Conservation (phyloP, 2,329 filamentous ascomycete genomes). For the Westerdykella sp. region DNA sequence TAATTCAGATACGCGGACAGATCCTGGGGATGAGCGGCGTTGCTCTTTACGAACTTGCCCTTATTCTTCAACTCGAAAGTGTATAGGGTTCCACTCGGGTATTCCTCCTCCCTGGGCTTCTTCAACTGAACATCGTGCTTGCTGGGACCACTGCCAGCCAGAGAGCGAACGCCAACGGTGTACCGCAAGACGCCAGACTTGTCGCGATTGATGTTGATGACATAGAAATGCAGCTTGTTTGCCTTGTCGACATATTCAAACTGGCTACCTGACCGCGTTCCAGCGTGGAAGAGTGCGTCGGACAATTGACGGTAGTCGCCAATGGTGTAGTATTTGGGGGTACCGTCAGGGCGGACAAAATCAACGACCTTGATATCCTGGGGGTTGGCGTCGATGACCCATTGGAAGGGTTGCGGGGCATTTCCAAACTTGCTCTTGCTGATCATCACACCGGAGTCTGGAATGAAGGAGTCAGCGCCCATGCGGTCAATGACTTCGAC, state of each 20-base stretch:
- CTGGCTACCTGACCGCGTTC: slow-evolving; percentile 47
- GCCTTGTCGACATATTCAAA: slow-evolving; percentile 46
- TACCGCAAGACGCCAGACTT: slow-evolving; percentile 44
- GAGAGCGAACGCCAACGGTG: slow-evolving; percentile 44
- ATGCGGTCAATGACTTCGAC: slow-evolving; percentile 51
- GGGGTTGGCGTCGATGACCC: slow-evolving; percentile 51
- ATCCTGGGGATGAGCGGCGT: slow-evolving; percentile 28
- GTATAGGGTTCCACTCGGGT: slow-evolving; percentile 39
- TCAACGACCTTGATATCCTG: slow-evolving; percentile 48
- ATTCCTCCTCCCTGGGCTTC: slow-evolving; percentile 27
- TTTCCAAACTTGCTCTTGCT: slow-evolving; percentile 48
- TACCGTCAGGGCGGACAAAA: slow-evolving; percentile 47
- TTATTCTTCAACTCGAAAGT: slow-evolving; percentile 46
- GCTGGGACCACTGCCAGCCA: slow-evolving; percentile 30
- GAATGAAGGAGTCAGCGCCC: slow-evolving; percentile 49
- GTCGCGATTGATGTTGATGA: slow-evolving; percentile 42
- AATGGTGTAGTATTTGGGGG: slow-evolving; percentile 43
- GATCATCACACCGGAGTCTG: slow-evolving; percentile 50
- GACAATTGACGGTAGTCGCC: slow-evolving; percentile 51
- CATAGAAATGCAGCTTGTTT: slow-evolving; percentile 48
- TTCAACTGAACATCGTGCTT: slow-evolving; percentile 36
- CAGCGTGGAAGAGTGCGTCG: slow-evolving; percentile 51
- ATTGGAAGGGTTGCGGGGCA: slow-evolving; percentile 45
- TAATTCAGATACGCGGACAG: slow-evolving; percentile 38
- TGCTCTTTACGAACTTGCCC: slow-evolving; percentile 28